Evolutionary conservation across 2,329 filamentous ascomycete genomes (phyloP).

Genomic region (Sclerotinia nivalis): DNA sequence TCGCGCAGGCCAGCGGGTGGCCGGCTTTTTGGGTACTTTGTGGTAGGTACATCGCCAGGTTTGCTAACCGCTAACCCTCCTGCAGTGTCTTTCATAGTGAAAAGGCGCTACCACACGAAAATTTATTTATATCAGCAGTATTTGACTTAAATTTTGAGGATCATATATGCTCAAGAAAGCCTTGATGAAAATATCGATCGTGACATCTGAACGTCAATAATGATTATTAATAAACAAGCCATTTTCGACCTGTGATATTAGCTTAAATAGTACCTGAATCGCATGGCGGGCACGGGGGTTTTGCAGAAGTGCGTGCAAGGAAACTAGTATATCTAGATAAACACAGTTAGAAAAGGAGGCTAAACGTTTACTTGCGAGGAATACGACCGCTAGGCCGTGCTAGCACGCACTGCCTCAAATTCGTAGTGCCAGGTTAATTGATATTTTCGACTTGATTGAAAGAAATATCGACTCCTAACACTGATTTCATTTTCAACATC

Average conservation of each 20-base stretch:
- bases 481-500: too few species aligned
- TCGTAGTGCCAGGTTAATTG: not conserved
- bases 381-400: not conserved
- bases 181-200: not conserved
- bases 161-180: not conserved
- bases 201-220: not conserved
- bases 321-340: not conserved
- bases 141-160: not conserved
- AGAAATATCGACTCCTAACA: too few species aligned
- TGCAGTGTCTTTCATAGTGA: slow-evolving; percentile 1
- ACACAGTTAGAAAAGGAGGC: not conserved
- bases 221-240: not conserved
- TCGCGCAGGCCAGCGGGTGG: slow-evolving; percentile 51
- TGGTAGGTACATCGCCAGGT: not conserved
- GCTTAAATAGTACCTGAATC: not conserved
- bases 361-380: too few species aligned
- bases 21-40: slow-evolving; percentile 46
- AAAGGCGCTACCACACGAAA: not conserved
- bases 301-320: not conserved
- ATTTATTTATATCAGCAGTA: not conserved
- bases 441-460: not conserved
- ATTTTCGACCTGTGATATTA: not conserved
- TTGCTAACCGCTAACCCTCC: not conserved
- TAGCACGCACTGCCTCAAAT: slow-evolving; percentile 1
- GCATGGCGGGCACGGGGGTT: not conserved